These are phyloP conservation scores for Aspergillus bombycis DNA, from an alignment of 2,329 filamentous ascomycete species.

Conservation along the genomic window DNA sequence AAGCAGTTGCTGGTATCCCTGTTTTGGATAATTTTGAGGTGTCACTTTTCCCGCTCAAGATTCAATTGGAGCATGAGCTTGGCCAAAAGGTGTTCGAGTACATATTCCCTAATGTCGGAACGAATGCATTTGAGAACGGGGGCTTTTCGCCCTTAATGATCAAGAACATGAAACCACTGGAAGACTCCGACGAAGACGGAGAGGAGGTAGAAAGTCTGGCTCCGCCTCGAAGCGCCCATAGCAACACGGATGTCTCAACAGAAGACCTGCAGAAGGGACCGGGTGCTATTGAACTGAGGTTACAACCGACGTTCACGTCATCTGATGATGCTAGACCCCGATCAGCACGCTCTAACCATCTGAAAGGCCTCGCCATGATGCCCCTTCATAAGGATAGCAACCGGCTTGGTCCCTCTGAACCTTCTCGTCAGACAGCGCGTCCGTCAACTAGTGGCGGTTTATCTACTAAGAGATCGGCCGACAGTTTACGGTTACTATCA, in stretches of 20 bases:
- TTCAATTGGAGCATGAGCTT: slow-evolving; percentile 90
- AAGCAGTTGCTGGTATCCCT: slow-evolving; percentile 95
- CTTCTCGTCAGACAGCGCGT: slow-evolving; percentile 22
- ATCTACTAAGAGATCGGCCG: slow-evolving; percentile 45
- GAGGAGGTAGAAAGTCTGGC: slow-evolving; percentile 22
- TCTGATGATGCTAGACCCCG: slow-evolving; percentile 42
- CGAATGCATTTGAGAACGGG: slow-evolving; percentile 53
- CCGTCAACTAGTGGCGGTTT: slow-evolving; percentile 35
- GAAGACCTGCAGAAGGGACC: slow-evolving; percentile 61
- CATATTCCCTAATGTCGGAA: slow-evolving; percentile 84
- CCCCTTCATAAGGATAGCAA: slow-evolving; percentile 34
- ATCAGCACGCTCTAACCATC: slow-evolving; percentile 33
- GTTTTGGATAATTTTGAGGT: slow-evolving; percentile 98
- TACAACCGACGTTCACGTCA: slow-evolving; percentile 76
- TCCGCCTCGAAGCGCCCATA: slow-evolving; percentile 42
- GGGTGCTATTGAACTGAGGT: slow-evolving; percentile 76
- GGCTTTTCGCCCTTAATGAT: slow-evolving; percentile 57
- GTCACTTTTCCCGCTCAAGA: slow-evolving; percentile 86
- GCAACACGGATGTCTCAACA: slow-evolving; percentile 40
- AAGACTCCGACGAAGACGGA: slow-evolving; percentile 51
- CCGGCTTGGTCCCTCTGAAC: slow-evolving; percentile 22
- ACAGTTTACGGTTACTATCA: slow-evolving; percentile 43
- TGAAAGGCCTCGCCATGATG: slow-evolving; percentile 40
- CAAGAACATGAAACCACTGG: slow-evolving; percentile 55
- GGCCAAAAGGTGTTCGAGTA: slow-evolving; percentile 95